These are phyloP conservation scores for Luzula sylvatica DNA, from an alignment of 176 grass and related monocot species.

Conservation along the genomic window DNA sequence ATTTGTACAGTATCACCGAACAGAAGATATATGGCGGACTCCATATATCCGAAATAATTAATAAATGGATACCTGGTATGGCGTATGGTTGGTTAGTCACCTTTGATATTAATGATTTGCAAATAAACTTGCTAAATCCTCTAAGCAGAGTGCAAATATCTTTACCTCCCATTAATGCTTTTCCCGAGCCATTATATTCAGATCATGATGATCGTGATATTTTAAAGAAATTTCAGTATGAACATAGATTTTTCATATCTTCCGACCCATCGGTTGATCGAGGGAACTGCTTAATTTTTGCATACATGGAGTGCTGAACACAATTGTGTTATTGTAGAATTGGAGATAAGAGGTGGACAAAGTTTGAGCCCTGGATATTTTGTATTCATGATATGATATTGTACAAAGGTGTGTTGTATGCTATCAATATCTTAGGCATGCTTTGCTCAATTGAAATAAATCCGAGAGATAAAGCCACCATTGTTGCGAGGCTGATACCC, in stretches of 20 bases:
- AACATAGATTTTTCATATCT: not conserved
- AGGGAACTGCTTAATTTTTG: not conserved
- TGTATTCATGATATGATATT: not conserved
- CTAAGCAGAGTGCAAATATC: not conserved
- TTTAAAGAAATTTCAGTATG: constrained; percentile 2
- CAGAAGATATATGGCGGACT: too few species aligned
- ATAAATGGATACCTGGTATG: too few species aligned
- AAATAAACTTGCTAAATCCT: too few species aligned
- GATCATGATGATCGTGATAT: too few species aligned
- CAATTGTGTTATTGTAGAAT: not conserved
- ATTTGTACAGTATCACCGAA: too few species aligned
- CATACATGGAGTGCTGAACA: not conserved
- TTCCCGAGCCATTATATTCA: not conserved
- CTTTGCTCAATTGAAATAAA: not conserved
- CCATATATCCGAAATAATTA: too few species aligned
- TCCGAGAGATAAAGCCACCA: not conserved
- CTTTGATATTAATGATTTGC: not conserved
- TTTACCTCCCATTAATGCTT: not conserved
- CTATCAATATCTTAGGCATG: too few species aligned
- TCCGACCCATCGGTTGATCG: not conserved
- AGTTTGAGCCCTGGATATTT: not conserved
- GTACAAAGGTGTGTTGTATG: not conserved
- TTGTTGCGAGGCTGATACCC: not conserved
- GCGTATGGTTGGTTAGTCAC: constrained; percentile 3
- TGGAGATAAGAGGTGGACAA: too few species aligned